These are phyloP conservation scores for Acacia melanoxylon DNA, from an alignment of 306 rosid genomes.

Conservation along the genomic window DNA sequence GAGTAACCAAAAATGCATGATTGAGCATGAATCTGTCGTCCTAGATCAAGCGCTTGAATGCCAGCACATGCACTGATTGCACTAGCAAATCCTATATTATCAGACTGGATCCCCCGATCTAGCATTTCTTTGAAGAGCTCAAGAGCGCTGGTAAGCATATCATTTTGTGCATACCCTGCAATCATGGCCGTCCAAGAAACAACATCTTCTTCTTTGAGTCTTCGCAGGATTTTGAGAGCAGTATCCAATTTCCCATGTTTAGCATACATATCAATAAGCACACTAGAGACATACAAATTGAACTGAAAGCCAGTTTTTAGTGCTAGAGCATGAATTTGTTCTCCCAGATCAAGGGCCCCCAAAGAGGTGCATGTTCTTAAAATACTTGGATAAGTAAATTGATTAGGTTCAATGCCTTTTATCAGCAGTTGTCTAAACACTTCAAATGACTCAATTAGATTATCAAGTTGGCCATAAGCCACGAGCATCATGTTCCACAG, in stretches of 20 bases:
- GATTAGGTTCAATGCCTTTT: conserved; percentile 78
- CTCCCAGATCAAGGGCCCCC: conserved; percentile 72
- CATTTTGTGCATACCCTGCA: conserved; percentile 78
- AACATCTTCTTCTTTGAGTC: conserved; percentile 61
- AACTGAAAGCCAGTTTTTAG: conserved; percentile 83
- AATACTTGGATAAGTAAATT: conserved; percentile 86
- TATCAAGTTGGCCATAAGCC: conserved; percentile 70
- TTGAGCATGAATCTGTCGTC: conserved; percentile 82
- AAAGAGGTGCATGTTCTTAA: conserved; percentile 77
- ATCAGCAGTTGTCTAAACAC: conserved; percentile 76
- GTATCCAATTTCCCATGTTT: conserved; percentile 68
- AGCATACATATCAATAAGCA: conserved; percentile 89
- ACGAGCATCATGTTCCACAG: conserved; percentile 90
- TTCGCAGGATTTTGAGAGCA: conserved; percentile 63
- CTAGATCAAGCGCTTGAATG: conserved; percentile 69
- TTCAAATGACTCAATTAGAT: conserved; percentile 57
- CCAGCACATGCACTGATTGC: conserved; percentile 89
- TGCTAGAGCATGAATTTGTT: conserved; percentile 76
- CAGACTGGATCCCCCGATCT: conserved; percentile 61
- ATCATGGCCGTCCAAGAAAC: conserved; percentile 95
- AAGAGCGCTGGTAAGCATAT: conserved; percentile 68
- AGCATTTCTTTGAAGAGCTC: conserved; percentile 71
- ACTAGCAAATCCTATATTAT: conserved; percentile 82
- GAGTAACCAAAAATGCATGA: conserved; percentile 68
- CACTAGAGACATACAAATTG: conserved; percentile 76